Percentiles rank a stretch among this genome's conserved stretches.
phyloP scores from a whole-genome alignment of 495 filamentous ascomycete species.

The Penicillium lagena region DNA sequence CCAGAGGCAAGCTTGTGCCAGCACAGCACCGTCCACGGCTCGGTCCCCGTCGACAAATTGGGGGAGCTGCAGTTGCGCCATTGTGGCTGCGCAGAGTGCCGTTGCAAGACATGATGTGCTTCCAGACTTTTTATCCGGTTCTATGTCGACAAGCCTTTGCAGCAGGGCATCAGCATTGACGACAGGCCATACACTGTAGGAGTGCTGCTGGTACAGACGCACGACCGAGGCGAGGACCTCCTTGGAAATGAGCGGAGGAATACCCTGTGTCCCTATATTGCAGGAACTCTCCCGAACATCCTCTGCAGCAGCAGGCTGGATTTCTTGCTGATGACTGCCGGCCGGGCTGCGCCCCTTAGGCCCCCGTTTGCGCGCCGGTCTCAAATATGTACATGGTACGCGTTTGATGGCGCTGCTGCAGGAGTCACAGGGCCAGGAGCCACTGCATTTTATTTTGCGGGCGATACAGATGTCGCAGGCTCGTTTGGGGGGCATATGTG shows the following conservation, averaged over 20 bases:
- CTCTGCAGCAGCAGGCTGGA: neutral
- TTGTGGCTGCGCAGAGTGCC: slow-evolving; percentile 27
- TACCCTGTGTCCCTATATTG: neutral
- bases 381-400: slow-evolving; percentile 23
- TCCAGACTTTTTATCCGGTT: neutral
- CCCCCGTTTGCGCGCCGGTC: slow-evolving; percentile 19
- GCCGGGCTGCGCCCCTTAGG: slow-evolving; percentile 18
- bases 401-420: slow-evolving; percentile 14
- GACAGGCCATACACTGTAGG: slow-evolving; percentile 28
- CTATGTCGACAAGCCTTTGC: slow-evolving; percentile 8
- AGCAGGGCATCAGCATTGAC: slow-evolving; percentile 15
- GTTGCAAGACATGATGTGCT: slow-evolving; percentile 13
- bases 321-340: neutral
- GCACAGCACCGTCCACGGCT: slow-evolving; percentile 9
- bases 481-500: slow-evolving; percentile 20
- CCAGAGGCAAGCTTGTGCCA: slow-evolving; percentile 19
- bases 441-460: slow-evolving; percentile 28
- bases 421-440: slow-evolving; percentile 23
- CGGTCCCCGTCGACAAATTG: slow-evolving; percentile 4
- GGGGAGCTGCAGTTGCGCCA: slow-evolving; percentile 24
- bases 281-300: neutral
- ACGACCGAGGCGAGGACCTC: slow-evolving; percentile 8
- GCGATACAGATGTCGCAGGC: slow-evolving; percentile 27
- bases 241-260: slow-evolving; percentile 4
- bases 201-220: slow-evolving; percentile 16